Conservation (phyloP, 2,329 filamentous ascomycete species). For the Claviceps africana region DNA sequence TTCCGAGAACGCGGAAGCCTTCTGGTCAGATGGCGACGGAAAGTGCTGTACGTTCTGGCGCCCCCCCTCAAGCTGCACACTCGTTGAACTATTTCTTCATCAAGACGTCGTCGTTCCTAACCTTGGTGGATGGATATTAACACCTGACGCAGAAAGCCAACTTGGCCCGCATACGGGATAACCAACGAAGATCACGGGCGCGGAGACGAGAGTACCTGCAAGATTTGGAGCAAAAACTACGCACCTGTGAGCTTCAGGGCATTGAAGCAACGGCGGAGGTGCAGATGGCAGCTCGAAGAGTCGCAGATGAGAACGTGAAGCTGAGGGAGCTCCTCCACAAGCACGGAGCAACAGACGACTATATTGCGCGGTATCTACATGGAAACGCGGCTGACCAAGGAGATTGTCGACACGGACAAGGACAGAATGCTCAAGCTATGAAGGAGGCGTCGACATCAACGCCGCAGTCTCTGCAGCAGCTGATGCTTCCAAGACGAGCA, state of each 20-base stretch:
- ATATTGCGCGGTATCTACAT: constrained; percentile 32
- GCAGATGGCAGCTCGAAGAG: constrained; percentile 52
- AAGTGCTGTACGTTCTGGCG: constrained; percentile 8
- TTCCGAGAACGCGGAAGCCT: neutral
- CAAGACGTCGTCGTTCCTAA: neutral
- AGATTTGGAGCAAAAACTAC: constrained; percentile 49
- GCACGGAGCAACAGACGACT: constrained; percentile 42
- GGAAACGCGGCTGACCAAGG: constrained; percentile 5
- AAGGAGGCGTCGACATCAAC: constrained; percentile 13
- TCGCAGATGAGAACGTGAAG: constrained; percentile 54
- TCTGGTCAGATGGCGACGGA: constrained; percentile 11
- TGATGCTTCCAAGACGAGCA: constrained; percentile 23
- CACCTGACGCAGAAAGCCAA: constrained; percentile 23
- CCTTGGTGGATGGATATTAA: neutral
- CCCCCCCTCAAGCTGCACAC: neutral
- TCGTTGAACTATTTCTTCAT: neutral
- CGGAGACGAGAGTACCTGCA: constrained; percentile 59
- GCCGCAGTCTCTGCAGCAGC: constrained; percentile 21
- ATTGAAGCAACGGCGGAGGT: constrained; percentile 58
- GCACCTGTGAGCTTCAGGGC: constrained; percentile 49
- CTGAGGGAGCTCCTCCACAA: constrained; percentile 45
- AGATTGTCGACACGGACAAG: constrained; percentile 7
- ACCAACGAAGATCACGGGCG: constrained; percentile 62
- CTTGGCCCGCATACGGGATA: constrained; percentile 52
- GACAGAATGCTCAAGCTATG: constrained; percentile 9